Conservation (phyloP, 176 grass and related monocot species). For the Hordeum marinum region DNA sequence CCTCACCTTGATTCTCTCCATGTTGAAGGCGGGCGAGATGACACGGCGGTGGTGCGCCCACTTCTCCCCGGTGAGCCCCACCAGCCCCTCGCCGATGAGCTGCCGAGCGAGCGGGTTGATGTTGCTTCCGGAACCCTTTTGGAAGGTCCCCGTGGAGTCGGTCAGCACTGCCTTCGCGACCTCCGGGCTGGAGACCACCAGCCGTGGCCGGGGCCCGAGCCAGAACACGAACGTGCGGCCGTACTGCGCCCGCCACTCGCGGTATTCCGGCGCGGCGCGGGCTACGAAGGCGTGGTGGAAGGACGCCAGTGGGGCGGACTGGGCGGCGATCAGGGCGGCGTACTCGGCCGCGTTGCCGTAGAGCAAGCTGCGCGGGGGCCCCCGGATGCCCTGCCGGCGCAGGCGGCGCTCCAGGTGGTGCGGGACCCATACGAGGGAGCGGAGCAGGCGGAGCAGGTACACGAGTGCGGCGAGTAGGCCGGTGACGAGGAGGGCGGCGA, state of each 20-base stretch:
- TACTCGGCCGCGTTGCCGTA: conserved; percentile 46
- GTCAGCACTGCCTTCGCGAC: conserved; percentile 44
- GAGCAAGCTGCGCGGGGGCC: conserved; percentile 46
- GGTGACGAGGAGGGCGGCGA: not conserved
- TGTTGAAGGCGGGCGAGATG: conserved; percentile 79
- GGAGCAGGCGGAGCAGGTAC: conserved; percentile 27
- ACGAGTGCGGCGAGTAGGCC: conserved; percentile 19
- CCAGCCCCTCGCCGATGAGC: conserved; percentile 57
- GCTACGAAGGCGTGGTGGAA: conserved; percentile 51
- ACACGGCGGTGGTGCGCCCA: conserved; percentile 69
- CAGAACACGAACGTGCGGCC: conserved; percentile 64
- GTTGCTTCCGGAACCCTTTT: not conserved
- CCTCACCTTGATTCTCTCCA: conserved; percentile 70
- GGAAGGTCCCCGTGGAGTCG: conserved; percentile 47
- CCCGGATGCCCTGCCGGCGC: conserved; percentile 43
- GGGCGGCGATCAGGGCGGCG: conserved; percentile 23
- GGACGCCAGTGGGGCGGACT: conserved; percentile 40
- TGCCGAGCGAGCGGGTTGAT: conserved; percentile 51
- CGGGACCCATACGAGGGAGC: conserved; percentile 53
- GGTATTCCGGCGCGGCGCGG: conserved; percentile 52
- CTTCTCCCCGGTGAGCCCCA: conserved; percentile 42
- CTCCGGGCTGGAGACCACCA: conserved; percentile 52
- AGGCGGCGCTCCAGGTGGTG: conserved; percentile 36
- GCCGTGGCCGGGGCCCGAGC: conserved; percentile 51
- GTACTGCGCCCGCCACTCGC: conserved; percentile 46